phyloP scores from a whole-genome alignment of 306 rosid species.

The Aeschynomene evenia region DNA sequence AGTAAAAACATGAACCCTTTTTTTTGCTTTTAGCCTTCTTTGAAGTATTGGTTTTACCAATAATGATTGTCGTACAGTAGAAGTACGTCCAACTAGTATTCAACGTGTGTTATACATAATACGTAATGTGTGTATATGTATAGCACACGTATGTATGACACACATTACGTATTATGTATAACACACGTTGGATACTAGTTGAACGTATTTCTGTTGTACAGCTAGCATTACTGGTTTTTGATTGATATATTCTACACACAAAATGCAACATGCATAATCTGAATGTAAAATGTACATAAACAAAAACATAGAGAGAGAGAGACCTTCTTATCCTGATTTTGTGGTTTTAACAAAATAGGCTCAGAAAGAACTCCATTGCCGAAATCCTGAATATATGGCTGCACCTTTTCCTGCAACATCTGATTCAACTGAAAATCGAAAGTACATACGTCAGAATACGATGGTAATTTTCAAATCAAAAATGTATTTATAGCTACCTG shows the following conservation, averaged over 20 bases:
- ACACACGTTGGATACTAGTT: too few relatives aligned
- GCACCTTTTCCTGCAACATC: conserved; percentile 80
- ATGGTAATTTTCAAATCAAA: not conserved
- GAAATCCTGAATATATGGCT: conserved; percentile 57
- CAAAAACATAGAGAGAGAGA: not conserved
- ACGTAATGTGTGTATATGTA: too few relatives aligned
- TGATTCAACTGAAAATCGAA: conserved; percentile 62
- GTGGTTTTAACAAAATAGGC: conserved; percentile 63
- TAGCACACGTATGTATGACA: too few relatives aligned
- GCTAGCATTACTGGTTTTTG: too few relatives aligned
- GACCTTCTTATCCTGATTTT: conserved; percentile 65
- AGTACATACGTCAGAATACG: not conserved
- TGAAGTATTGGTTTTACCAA: not conserved
- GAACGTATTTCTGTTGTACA: too few relatives aligned
- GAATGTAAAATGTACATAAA: not conserved
- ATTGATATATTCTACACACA: not conserved
- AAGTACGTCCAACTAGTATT: too few relatives aligned
- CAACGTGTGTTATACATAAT: too few relatives aligned
- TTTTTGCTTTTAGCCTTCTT: not conserved
- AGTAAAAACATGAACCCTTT: conserved; percentile 10
- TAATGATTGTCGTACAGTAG: too few relatives aligned
- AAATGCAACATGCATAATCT: conserved; percentile 22
- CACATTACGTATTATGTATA: too few relatives aligned
- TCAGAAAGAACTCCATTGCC: conserved; percentile 57
- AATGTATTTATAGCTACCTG: not conserved